phyloP scores from a whole-genome alignment of 2,329 filamentous ascomycete genomes.

The Pezicula radicicola region DNA sequence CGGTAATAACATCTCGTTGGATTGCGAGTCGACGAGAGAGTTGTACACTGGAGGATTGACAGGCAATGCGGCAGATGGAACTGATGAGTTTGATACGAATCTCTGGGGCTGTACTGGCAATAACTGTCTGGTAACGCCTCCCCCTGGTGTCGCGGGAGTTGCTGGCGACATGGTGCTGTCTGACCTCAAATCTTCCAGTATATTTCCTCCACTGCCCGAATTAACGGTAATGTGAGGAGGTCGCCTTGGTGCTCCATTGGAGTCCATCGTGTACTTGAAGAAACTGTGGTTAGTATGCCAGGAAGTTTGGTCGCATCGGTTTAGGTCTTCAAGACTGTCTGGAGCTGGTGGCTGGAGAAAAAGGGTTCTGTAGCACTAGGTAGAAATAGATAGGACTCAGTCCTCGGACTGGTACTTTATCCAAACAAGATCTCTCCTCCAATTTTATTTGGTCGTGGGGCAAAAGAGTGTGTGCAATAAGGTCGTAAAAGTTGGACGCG shows the following conservation, averaged over 20 bases:
- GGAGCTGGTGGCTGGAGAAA: background rate
- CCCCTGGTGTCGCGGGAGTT: slow-evolving; percentile 17
- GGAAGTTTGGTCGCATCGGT: slow-evolving; percentile 12
- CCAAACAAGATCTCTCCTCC: too few species aligned
- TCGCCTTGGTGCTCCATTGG: slow-evolving; percentile 12
- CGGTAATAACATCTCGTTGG: slow-evolving; percentile 47
- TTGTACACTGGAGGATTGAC: slow-evolving; percentile 17
- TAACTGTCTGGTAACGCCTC: slow-evolving; percentile 23
- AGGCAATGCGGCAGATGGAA: slow-evolving; percentile 7
- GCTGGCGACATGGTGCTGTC: slow-evolving; percentile 27
- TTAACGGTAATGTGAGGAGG: slow-evolving; percentile 64
- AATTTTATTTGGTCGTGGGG: too few species aligned
- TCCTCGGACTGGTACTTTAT: background rate
- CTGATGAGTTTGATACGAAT: slow-evolving; percentile 5
- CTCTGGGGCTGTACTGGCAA: slow-evolving; percentile 15
- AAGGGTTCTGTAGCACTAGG: background rate
- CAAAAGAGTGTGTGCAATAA: too few species aligned
- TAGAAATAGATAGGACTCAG: background rate
- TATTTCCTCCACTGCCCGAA: slow-evolving; percentile 51
- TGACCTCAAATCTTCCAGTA: slow-evolving; percentile 29
- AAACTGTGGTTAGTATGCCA: slow-evolving; percentile 5
- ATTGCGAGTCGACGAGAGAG: slow-evolving; percentile 25
- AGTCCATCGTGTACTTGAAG: slow-evolving; percentile 11
- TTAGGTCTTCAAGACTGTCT: background rate
- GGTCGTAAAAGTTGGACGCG: too few species aligned